These are phyloP conservation scores for Brettanomyces custersianus DNA, from an alignment of 805 yeast species.

Conservation along the genomic window DNA sequence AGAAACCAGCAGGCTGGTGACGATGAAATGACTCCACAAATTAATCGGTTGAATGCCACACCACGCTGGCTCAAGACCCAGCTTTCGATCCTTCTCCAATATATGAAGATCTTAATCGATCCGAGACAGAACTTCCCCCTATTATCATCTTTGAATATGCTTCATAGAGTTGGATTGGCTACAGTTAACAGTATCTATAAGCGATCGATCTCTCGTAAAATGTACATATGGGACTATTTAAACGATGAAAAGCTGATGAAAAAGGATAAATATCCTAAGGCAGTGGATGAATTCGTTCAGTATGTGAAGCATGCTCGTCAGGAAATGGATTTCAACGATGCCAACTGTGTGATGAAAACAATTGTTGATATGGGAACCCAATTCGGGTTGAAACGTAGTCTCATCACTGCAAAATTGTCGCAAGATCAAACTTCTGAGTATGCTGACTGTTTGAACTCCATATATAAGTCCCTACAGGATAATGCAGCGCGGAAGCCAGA, in stretches of 20 bases:
- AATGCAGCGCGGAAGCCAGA: slow-evolving; percentile 15
- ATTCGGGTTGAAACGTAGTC: slow-evolving; percentile 29
- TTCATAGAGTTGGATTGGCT: slow-evolving; percentile 16
- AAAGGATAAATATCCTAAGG: slow-evolving; percentile 5
- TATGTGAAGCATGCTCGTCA: slow-evolving; percentile 14
- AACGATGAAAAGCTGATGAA: slow-evolving; percentile 6
- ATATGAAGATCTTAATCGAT: slow-evolving; percentile 34
- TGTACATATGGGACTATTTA: slow-evolving; percentile 17
- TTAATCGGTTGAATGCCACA: slow-evolving; percentile 33
- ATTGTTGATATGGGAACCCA: slow-evolving; percentile 24
- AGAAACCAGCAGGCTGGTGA: background rate
- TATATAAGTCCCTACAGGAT: slow-evolving; percentile 26
- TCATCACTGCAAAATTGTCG: slow-evolving; percentile 5
- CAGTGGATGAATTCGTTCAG: slow-evolving; percentile 7
- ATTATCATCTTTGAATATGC: slow-evolving; percentile 16
- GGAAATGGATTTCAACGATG: slow-evolving; percentile 23
- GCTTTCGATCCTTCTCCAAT: slow-evolving; percentile 37
- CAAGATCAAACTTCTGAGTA: slow-evolving; percentile 13
- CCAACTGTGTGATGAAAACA: slow-evolving; percentile 27
- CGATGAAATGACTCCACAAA: slow-evolving; percentile 32
- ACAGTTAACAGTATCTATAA: slow-evolving; percentile 12
- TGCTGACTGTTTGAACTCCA: slow-evolving; percentile 24
- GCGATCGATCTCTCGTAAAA: slow-evolving; percentile 12
- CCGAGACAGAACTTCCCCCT: slow-evolving; percentile 20
- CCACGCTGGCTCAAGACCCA: slow-evolving; percentile 44